These are phyloP conservation scores for Pseudocercospora crystallina DNA, from an alignment of 2,329 filamentous ascomycete species.

Conservation along the genomic window DNA sequence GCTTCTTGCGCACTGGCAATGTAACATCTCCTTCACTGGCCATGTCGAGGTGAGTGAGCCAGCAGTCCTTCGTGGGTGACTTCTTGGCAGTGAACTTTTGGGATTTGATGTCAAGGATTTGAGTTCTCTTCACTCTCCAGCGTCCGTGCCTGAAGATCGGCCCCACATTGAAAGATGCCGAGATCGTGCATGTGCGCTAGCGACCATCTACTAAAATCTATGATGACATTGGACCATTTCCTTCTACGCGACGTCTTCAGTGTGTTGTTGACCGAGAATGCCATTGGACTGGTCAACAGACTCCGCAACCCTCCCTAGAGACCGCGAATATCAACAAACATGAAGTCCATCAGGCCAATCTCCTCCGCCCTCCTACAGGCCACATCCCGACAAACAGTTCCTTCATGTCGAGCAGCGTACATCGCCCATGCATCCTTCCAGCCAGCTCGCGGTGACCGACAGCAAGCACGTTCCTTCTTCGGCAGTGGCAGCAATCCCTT, in stretches of 20 bases:
- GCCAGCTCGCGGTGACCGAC: constrained; percentile 16
- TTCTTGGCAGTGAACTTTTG: constrained; percentile 16
- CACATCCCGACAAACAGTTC: constrained; percentile 12
- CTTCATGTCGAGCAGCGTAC: constrained; percentile 16
- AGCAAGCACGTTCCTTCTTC: constrained; percentile 40
- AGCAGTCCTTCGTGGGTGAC: constrained; percentile 13
- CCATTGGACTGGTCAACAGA: no score
- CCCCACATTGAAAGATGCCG: constrained; percentile 1
- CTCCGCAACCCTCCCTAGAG: no score
- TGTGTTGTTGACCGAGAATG: no score
- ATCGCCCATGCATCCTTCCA: constrained; percentile 13
- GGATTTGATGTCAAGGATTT: constrained; percentile 7
- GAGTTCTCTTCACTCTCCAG: constrained; percentile 3
- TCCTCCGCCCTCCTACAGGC: constrained; percentile 22
- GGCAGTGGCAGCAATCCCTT: constrained; percentile 10
- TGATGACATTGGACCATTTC: constrained; percentile 13
- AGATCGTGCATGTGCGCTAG: constrained; percentile 2
- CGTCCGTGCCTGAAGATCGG: constrained; percentile 13
- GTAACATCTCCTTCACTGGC: constrained; percentile 7
- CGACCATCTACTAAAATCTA: constrained; percentile 11
- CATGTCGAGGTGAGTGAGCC: not conserved
- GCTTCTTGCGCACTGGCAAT: constrained; percentile 28
- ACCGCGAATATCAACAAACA: constrained; percentile 6
- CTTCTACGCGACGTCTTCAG: not conserved
- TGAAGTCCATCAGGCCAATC: constrained; percentile 31